phyloP scores from a whole-genome alignment of 106 monocot genomes.

The Cymbidium sinense region DNA sequence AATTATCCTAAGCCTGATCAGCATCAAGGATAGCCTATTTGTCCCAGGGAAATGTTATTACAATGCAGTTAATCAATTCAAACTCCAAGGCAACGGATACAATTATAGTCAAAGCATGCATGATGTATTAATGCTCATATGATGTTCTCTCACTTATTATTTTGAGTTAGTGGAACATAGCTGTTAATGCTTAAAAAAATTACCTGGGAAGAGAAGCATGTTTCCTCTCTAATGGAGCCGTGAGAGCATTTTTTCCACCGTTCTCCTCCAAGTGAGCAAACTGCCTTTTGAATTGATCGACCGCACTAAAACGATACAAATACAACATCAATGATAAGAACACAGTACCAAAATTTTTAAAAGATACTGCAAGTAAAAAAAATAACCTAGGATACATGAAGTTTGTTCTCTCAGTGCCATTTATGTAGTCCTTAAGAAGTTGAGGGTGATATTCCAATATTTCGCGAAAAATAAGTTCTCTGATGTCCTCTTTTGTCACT shows the following conservation, averaged over 20 bases:
- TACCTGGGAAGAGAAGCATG: conserved; percentile 91
- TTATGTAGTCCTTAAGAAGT: conserved; percentile 70
- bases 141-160: background rate
- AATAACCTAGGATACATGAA: conserved; percentile 81
- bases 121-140: background rate
- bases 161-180: background rate
- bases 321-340: conserved; percentile 1
- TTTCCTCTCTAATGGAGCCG: conserved; percentile 66
- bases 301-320: conserved; percentile 50
- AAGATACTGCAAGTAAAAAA: background rate
- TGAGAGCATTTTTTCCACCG: conserved; percentile 50
- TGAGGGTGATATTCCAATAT: conserved; percentile 95
- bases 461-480: conserved; percentile 82
- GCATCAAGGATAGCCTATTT: background rate
- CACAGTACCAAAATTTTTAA: background rate
- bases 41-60: background rate
- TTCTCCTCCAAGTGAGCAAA: conserved; percentile 88
- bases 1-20: background rate
- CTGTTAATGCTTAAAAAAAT: background rate
- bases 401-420: conserved; percentile 67
- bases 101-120: background rate
- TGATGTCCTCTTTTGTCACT: conserved; percentile 81
- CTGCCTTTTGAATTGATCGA: conserved; percentile 86
- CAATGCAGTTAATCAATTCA: background rate
- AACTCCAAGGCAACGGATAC: background rate